Evolutionary conservation across 2,329 filamentous ascomycete species (phyloP).

Genomic region (Massarina eburnea): DNA sequence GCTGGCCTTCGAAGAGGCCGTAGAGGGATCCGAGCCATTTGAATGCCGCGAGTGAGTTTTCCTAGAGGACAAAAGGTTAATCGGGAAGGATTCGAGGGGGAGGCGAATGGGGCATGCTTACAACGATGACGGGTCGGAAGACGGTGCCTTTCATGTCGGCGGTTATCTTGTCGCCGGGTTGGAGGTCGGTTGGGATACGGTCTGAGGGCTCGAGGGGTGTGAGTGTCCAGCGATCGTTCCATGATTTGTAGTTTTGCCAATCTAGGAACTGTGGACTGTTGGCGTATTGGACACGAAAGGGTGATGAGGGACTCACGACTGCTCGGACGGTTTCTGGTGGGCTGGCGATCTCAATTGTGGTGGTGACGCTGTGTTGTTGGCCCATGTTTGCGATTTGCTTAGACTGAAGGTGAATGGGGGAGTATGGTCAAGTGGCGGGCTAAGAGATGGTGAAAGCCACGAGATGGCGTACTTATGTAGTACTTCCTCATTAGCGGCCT

Average conservation of each 20-base stretch:
- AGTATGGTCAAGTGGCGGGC: too few relatives aligned
- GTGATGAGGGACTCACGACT: neutral
- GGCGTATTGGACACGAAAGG: neutral
- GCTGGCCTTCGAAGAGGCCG: slow-evolving; percentile 19
- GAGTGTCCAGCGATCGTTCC: slow-evolving; percentile 14
- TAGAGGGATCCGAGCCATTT: slow-evolving; percentile 15
- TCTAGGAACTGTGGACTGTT: slow-evolving; percentile 10
- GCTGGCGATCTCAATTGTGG: slow-evolving; percentile 1
- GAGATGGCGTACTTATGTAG: too few relatives aligned
- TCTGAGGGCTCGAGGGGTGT: slow-evolving; percentile 15
- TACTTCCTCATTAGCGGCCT: too few relatives aligned
- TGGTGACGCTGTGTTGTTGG: neutral
- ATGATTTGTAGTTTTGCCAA: slow-evolving; percentile 2
- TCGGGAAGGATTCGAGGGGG: neutral
- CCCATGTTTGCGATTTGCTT: neutral
- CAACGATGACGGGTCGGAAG: slow-evolving; percentile 10
- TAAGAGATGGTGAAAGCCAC: too few relatives aligned
- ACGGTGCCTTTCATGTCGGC: slow-evolving; percentile 9
- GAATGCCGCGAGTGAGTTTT: slow-evolving; percentile 12
- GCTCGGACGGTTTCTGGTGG: neutral
- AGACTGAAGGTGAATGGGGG: too few relatives aligned
- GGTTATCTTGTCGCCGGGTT: slow-evolving; percentile 14
- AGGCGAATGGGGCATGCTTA: neutral
- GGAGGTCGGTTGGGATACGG: slow-evolving; percentile 4
- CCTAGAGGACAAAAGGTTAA: slow-evolving; percentile 4